A percentile compares a stretch with the other conserved stretches of the same genome.
Conservation (phyloP, 2,329 filamentous ascomycete genomes). For the Clathrospora elynae region DNA sequence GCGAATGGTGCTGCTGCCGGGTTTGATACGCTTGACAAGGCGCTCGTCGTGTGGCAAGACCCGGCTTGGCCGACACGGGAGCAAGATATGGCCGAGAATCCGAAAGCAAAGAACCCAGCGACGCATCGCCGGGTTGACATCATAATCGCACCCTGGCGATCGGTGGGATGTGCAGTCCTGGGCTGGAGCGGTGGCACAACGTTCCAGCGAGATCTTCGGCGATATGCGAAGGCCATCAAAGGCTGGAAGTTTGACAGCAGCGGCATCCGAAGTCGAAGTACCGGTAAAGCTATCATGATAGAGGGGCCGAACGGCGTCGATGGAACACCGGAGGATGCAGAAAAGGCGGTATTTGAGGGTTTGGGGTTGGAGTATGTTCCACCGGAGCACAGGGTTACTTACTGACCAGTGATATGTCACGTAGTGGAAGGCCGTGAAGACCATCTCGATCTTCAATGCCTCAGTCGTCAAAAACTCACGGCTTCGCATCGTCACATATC, state of each 20-base stretch:
- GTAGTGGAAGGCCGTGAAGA: neutral
- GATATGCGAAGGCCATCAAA: constrained; percentile 75
- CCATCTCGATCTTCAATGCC: neutral
- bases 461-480: neutral
- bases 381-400: constrained; percentile 53
- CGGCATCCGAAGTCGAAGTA: constrained; percentile 71
- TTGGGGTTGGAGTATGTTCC: constrained; percentile 63
- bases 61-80: constrained; percentile 54
- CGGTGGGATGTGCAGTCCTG: constrained; percentile 82
- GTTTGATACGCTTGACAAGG: constrained; percentile 91
- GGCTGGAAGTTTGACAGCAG: constrained; percentile 89
- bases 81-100: constrained; percentile 42
- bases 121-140: constrained; percentile 88
- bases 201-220: constrained; percentile 82
- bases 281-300: constrained; percentile 74
- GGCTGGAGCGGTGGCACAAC: constrained; percentile 91
- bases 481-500: neutral
- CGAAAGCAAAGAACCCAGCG: constrained; percentile 66
- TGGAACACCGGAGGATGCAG: constrained; percentile 70
- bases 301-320: constrained; percentile 56
- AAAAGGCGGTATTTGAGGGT: constrained; percentile 77
- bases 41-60: constrained; percentile 89
- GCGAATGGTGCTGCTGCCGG: constrained; percentile 57
- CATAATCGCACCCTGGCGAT: constrained; percentile 86
- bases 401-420: constrained; percentile 33